Conservation (phyloP, 805 yeast species). For the Blastobotrys peoriensis region DNA sequence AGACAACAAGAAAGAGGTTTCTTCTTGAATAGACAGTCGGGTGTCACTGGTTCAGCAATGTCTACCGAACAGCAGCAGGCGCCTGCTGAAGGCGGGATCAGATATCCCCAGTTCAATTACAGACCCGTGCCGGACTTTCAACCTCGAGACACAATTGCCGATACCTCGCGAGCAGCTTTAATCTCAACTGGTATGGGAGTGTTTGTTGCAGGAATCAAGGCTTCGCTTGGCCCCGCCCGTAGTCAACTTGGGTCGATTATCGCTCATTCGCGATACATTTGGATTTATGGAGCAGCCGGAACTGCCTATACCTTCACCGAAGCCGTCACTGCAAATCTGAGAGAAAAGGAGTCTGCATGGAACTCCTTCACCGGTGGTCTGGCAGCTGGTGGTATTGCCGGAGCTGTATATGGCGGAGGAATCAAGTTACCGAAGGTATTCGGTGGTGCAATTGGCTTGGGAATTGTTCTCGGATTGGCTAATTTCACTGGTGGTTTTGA, state of each 20-base stretch:
- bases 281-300: conserved; percentile 35
- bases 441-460: conserved; percentile 44
- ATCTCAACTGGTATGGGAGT: conserved; percentile 42
- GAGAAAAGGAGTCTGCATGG: conserved; percentile 57
- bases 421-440: conserved; percentile 32
- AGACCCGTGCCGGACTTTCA: conserved; percentile 36
- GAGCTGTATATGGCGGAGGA: conserved; percentile 26
- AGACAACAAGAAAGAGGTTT: too few relatives aligned
- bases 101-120: conserved; percentile 6
- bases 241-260: conserved; percentile 27
- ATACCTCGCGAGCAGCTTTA: conserved; percentile 42
- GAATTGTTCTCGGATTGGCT: conserved; percentile 38
- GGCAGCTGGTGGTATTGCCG: conserved; percentile 41
- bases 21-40: too few relatives aligned
- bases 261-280: conserved; percentile 23
- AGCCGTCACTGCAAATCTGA: conserved; percentile 48
- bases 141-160: conserved; percentile 51
- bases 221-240: conserved; percentile 26
- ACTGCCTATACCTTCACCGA: conserved; percentile 40
- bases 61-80: background rate
- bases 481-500: conserved; percentile 27
- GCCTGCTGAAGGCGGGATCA: background rate
- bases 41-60: too few relatives aligned
- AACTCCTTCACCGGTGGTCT: conserved; percentile 48
- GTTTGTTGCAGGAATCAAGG: conserved; percentile 41